These are phyloP conservation scores for Metschnikowia continentalis DNA, from an alignment of 805 yeast genomes.

Conservation along the genomic window DNA sequence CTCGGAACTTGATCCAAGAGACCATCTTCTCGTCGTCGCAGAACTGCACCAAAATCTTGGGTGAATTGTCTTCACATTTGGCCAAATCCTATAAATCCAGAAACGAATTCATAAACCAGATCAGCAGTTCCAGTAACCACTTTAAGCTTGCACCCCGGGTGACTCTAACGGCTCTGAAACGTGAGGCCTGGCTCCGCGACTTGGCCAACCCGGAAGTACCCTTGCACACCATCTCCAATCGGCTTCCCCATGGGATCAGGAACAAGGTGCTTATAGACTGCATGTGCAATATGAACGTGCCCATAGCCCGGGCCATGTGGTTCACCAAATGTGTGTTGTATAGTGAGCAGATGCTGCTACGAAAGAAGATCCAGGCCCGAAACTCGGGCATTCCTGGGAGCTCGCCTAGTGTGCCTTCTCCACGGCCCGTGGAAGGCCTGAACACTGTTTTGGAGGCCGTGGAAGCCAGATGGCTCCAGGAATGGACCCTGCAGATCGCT, in stretches of 20 bases:
- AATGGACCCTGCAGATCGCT: conserved; percentile 85
- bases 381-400: conserved; percentile 4
- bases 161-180: conserved; percentile 80
- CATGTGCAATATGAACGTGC: conserved; percentile 62
- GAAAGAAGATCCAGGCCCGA: conserved; percentile 28
- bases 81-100: conserved; percentile 35
- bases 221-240: conserved; percentile 61
- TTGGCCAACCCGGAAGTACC: conserved; percentile 67
- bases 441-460: conserved; percentile 21
- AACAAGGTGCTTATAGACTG: conserved; percentile 71
- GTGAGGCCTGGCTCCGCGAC: conserved; percentile 82
- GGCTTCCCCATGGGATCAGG: conserved; percentile 87
- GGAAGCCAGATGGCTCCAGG: conserved; percentile 68
- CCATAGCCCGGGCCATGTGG: conserved; percentile 85
- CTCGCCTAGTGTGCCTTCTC: neutral
- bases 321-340: conserved; percentile 81
- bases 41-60: conserved; percentile 32
- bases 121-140: conserved; percentile 28
- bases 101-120: conserved; percentile 39
- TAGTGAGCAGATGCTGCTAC: conserved; percentile 40
- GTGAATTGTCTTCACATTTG: conserved; percentile 36
- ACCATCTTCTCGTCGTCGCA: conserved; percentile 35
- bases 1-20: conserved; percentile 54
- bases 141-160: conserved; percentile 86
- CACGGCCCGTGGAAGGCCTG: conserved; percentile 1